Evolutionary conservation across 2,329 filamentous ascomycete genomes (phyloP).

Genomic region (Trichothecium roseum): DNA sequence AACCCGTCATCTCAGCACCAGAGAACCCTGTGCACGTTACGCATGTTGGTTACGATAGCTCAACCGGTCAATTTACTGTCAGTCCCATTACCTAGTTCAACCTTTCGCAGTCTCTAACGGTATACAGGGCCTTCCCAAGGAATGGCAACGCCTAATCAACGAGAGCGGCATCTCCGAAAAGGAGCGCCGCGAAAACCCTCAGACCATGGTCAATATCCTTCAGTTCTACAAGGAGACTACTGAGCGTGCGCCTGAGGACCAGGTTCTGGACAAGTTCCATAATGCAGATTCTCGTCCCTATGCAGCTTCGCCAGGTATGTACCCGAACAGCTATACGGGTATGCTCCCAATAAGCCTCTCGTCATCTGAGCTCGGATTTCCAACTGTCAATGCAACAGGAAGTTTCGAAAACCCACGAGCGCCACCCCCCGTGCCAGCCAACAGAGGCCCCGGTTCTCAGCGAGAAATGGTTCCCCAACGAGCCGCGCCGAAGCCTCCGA

Average conservation of each 20-base stretch:
- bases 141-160: constrained; percentile 94
- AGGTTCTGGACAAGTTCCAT: constrained; percentile 93
- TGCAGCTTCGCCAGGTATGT: constrained; percentile 41
- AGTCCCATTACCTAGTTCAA: constrained; percentile 21
- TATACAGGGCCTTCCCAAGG: constrained; percentile 79
- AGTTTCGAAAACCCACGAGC: constrained; percentile 97
- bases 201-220: constrained; percentile 91
- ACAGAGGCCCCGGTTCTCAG: constrained; percentile 32
- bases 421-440: constrained; percentile 72
- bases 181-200: constrained; percentile 89
- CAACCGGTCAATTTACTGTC: constrained; percentile 93
- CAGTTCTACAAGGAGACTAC: constrained; percentile 95
- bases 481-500: constrained; percentile 80
- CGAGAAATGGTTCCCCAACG: constrained; percentile 64
- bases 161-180: constrained; percentile 95
- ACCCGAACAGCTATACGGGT: constrained; percentile 44
- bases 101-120: not conserved
- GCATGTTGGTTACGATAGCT: constrained; percentile 93
- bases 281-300: constrained; percentile 45
- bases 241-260: constrained; percentile 69
- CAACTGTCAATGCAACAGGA: constrained; percentile 36
- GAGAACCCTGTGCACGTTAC: constrained; percentile 97
- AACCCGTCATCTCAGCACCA: constrained; percentile 90
- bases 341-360: constrained; percentile 30
- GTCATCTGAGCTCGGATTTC: constrained; percentile 60